A percentile compares a stretch with the other conserved stretches of the same genome.
These are phyloP conservation scores for Colletotrichum sp. DNA, from an alignment of 2,329 filamentous ascomycete genomes.

Conservation along the genomic window DNA sequence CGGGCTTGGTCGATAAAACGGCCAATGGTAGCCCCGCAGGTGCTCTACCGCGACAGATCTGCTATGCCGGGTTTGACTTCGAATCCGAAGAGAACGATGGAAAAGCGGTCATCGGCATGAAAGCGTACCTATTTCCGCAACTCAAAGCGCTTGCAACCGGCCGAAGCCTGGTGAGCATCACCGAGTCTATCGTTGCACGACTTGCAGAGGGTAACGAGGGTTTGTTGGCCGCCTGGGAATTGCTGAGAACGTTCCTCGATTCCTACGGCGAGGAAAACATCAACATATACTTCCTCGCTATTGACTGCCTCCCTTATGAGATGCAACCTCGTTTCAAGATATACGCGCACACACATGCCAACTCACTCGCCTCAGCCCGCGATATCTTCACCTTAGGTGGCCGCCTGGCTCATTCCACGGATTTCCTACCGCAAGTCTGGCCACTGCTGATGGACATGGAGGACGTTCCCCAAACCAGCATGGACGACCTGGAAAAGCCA, in stretches of 20 bases:
- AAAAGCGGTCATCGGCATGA: not conserved
- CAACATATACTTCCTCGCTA: not conserved
- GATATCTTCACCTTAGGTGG: not conserved
- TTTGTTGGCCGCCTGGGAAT: not conserved
- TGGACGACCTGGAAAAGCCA: not conserved
- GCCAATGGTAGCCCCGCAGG: not conserved
- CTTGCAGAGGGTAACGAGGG: not conserved
- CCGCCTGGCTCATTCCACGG: not conserved
- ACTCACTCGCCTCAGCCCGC: not conserved
- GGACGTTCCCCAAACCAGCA: not conserved
- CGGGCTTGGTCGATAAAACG: not conserved
- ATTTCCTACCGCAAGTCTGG: not conserved
- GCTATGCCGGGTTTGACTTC: constrained; percentile 1
- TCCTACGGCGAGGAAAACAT: not conserved
- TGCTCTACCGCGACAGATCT: not conserved
- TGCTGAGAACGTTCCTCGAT: not conserved
- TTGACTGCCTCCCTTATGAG: not conserved
- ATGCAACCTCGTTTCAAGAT: not conserved
- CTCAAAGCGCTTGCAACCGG: constrained; percentile 1
- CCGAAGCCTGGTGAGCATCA: not conserved
- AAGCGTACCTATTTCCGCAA: constrained; percentile 8
- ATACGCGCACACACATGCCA: not conserved
- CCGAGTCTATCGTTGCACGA: not conserved
- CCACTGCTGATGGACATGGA: not conserved
- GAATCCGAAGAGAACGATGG: not conserved